These are phyloP conservation scores for Nakaseomyces delphensis DNA, from an alignment of 1,139 yeast species.

Conservation along the genomic window DNA sequence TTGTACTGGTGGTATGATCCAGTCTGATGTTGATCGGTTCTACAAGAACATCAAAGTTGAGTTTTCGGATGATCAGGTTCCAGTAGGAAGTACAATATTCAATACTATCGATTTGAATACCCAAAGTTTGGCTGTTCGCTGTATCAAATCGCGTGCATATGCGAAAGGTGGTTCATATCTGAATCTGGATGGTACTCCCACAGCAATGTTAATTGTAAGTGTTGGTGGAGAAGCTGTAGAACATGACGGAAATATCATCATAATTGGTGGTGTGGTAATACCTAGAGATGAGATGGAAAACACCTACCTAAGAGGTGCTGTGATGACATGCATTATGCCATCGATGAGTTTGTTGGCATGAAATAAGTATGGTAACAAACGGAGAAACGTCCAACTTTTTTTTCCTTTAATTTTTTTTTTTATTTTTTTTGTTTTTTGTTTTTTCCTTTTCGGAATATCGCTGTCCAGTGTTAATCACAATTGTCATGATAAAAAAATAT, in stretches of 20 bases:
- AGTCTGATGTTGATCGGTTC: slow-evolving; percentile 21
- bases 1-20: slow-evolving; percentile 26
- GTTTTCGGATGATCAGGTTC: slow-evolving; percentile 3
- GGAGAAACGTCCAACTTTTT: too few species aligned
- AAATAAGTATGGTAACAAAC: background rate
- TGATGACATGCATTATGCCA: slow-evolving; percentile 22
- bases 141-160: background rate
- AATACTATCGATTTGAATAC: slow-evolving; percentile 14
- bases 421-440: too few species aligned
- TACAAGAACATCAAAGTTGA: slow-evolving; percentile 1
- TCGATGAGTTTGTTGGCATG: slow-evolving; percentile 9
- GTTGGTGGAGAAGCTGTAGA: slow-evolving; percentile 18
- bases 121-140: slow-evolving; percentile 13
- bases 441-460: too few species aligned
- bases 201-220: slow-evolving; percentile 8
- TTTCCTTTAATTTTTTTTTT: too few species aligned
- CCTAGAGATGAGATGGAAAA: slow-evolving; percentile 12
- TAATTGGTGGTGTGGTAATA: slow-evolving; percentile 21
- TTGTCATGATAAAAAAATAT: background rate
- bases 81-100: slow-evolving; percentile 13
- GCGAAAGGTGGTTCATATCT: background rate
- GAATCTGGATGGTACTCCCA: background rate
- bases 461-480: background rate
- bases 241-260: slow-evolving; percentile 18
- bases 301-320: slow-evolving; percentile 21